Conservation (phyloP, 345 rosid species). For the Melastoma malabathricum region DNA sequence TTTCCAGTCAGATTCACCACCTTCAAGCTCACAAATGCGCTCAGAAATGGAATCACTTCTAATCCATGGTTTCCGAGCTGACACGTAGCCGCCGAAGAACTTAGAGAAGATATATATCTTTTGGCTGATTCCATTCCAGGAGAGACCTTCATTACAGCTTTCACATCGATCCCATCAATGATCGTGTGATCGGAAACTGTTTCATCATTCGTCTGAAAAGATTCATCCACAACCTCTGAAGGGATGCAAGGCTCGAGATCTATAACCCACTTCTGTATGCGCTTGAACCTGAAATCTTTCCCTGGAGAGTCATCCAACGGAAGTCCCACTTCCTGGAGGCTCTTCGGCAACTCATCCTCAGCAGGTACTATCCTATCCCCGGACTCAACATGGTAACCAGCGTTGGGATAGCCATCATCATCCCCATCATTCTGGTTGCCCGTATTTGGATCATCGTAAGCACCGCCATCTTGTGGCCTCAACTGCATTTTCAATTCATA, state of each 20-base stretch:
- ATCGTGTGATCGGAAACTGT: slow-evolving; percentile 19
- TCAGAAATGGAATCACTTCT: slow-evolving; percentile 60
- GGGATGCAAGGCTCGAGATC: slow-evolving; percentile 58
- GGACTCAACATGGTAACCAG: slow-evolving; percentile 40
- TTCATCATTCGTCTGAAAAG: slow-evolving; percentile 17
- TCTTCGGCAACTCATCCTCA: slow-evolving; percentile 30
- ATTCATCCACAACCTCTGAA: slow-evolving; percentile 36
- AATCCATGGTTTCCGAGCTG: slow-evolving; percentile 70
- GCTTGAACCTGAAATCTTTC: slow-evolving; percentile 60
- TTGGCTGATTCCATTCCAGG: slow-evolving; percentile 76
- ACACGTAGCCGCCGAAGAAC: slow-evolving; percentile 53
- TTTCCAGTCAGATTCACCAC: slow-evolving; percentile 87
- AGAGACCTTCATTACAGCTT: slow-evolving; percentile 36
- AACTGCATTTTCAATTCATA: slow-evolving; percentile 19
- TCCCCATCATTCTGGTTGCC: slow-evolving; percentile 21
- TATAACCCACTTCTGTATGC: slow-evolving; percentile 75
- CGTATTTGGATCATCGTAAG: slow-evolving; percentile 15
- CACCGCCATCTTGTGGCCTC: slow-evolving; percentile 16
- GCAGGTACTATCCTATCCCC: slow-evolving; percentile 66
- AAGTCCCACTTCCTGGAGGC: slow-evolving; percentile 30
- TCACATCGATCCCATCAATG: slow-evolving; percentile 24
- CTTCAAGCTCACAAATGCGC: slow-evolving; percentile 63
- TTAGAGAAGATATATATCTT: slow-evolving; percentile 56
- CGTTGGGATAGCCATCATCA: slow-evolving; percentile 35
- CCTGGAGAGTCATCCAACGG: slow-evolving; percentile 30